Conservation (phyloP, 257 asterid species). For the Solanum sitiens region DNA sequence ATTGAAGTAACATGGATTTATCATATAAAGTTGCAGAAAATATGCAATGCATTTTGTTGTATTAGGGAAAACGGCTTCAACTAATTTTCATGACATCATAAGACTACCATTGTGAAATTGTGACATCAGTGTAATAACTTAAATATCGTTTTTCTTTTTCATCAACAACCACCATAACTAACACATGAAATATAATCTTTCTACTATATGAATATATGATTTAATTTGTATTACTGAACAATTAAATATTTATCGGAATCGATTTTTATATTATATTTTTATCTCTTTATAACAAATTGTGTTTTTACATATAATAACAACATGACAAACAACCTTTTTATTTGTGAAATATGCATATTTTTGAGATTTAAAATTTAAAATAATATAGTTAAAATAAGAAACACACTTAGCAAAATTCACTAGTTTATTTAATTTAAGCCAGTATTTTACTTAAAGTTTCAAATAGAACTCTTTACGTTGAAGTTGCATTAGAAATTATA, state of each 20-base stretch:
- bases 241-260: not conserved
- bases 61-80: not conserved
- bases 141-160: not conserved
- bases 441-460: not conserved
- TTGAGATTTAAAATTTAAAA: no score
- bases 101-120: not conserved
- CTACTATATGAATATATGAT: not conserved
- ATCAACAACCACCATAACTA: not conserved
- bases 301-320: not conserved
- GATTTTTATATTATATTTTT: not conserved
- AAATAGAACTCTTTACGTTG: not conserved
- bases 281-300: not conserved
- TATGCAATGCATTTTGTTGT: not conserved
- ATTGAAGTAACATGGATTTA: not conserved
- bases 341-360: no score
- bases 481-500: not conserved
- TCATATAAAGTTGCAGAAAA: not conserved
- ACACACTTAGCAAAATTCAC: not conserved
- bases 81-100: not conserved
- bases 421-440: not conserved
- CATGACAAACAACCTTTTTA: not conserved
- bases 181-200: not conserved
- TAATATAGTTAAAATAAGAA: not conserved
- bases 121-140: not conserved
- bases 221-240: not conserved